phyloP scores from a whole-genome alignment of 148 eudicot genomes.

The Nepenthes gracilis region DNA sequence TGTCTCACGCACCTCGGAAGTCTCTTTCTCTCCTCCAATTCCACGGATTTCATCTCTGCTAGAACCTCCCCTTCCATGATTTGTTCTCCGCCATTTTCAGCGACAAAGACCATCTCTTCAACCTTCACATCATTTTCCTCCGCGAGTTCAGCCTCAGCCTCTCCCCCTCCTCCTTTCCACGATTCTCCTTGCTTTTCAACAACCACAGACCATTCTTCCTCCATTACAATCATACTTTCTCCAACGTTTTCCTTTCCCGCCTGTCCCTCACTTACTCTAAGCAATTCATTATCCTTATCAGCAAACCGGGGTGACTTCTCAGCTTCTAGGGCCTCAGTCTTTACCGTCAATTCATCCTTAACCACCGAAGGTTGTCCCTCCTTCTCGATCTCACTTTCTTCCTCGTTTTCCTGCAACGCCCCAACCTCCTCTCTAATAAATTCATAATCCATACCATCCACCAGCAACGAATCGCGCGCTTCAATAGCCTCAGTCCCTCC shows the following conservation, averaged over 20 bases:
- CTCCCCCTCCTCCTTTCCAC: background rate
- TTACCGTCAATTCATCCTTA: slow-evolving; percentile 1
- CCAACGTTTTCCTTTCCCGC: background rate
- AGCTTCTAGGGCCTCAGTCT: background rate
- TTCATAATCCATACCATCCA: background rate
- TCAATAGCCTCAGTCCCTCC: slow-evolving; percentile 2
- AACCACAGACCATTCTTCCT: background rate
- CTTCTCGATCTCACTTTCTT: background rate
- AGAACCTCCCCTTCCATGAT: background rate
- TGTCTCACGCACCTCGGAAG: no score
- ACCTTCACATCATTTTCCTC: background rate
- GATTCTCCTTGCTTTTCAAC: slow-evolving; percentile 1
- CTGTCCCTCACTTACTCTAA: no score
- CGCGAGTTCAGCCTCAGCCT: background rate
- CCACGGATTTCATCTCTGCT: background rate
- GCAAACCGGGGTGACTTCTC: no score
- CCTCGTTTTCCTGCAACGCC: slow-evolving; percentile 1
- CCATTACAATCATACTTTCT: background rate
- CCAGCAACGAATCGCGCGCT: background rate
- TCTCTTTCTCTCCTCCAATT: background rate
- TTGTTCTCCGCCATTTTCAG: background rate
- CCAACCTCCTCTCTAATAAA: no score
- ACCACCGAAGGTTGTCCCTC: background rate
- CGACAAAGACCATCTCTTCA: background rate
- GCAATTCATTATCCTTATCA: no score